Evolutionary conservation across 441 rosid genomes (phyloP).

Genomic region (Hura crepitans): DNA sequence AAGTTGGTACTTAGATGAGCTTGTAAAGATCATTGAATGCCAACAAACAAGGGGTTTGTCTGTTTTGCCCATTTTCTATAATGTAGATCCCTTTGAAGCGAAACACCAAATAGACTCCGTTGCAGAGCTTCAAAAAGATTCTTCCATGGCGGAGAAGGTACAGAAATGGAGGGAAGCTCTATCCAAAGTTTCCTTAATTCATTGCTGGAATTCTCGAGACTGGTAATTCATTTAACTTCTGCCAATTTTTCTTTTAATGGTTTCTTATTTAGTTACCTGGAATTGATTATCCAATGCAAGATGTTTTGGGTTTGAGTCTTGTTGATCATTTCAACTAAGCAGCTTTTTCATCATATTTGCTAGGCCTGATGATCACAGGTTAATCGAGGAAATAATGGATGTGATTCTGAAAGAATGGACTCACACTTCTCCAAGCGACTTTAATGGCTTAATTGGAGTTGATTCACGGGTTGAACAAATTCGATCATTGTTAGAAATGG

Average conservation of each 20-base stretch:
- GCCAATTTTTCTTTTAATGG: neutral
- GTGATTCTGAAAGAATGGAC: slow-evolving; percentile 8
- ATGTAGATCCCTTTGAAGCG: slow-evolving; percentile 9
- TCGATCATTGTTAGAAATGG: slow-evolving; percentile 3
- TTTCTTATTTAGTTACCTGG: neutral
- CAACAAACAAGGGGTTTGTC: slow-evolving; percentile 11
- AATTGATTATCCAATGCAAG: neutral
- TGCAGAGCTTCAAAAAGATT: neutral
- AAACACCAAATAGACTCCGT: neutral
- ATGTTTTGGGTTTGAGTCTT: neutral
- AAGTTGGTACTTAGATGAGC: slow-evolving; percentile 17
- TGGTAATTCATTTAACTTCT: slow-evolving; percentile 1
- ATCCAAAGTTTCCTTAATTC: neutral
- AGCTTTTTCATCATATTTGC: neutral
- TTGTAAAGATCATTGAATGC: slow-evolving; percentile 14
- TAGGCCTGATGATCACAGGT: slow-evolving; percentile 17
- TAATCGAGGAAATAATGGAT: slow-evolving; percentile 5
- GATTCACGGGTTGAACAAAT: slow-evolving; percentile 5
- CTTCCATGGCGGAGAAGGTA: slow-evolving; percentile 5
- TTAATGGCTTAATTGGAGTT: slow-evolving; percentile 17
- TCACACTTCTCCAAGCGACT: neutral
- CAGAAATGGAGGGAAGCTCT: slow-evolving; percentile 14
- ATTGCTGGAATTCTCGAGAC: slow-evolving; percentile 16
- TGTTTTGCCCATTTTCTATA: slow-evolving; percentile 8
- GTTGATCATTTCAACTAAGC: neutral